Evolutionary conservation across 2,329 filamentous ascomycete genomes (phyloP).

Genomic region (Didymosphaeria variabile): DNA sequence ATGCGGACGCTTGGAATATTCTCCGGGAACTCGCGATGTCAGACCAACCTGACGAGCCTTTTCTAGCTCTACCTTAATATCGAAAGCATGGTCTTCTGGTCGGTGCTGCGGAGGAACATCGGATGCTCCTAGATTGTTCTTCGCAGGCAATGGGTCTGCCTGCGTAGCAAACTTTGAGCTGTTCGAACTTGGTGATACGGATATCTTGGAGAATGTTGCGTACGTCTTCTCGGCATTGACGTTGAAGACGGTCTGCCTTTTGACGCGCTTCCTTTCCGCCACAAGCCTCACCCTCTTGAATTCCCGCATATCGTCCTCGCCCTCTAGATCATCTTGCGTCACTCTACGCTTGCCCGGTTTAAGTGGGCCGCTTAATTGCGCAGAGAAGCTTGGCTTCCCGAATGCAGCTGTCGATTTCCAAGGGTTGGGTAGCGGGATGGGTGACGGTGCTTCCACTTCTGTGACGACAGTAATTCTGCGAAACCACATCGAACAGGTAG

Average conservation of each 20-base stretch:
- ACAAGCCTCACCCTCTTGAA: conserved; percentile 16
- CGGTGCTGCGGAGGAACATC: too few relatives aligned
- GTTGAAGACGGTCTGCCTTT: background rate
- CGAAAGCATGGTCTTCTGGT: too few relatives aligned
- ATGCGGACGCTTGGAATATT: too few relatives aligned
- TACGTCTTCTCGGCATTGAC: background rate
- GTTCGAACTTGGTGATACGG: background rate
- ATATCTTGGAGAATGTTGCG: background rate
- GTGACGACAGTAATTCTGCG: conserved; percentile 16
- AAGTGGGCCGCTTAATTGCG: conserved; percentile 11
- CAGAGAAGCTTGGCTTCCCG: conserved; percentile 13
- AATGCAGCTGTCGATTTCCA: conserved; percentile 16
- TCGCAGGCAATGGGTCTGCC: too few relatives aligned
- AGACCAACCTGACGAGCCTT: too few relatives aligned
- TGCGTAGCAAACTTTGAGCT: too few relatives aligned
- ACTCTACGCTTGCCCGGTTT: conserved; percentile 13
- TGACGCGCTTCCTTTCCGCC: background rate
- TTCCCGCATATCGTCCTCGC: conserved; percentile 17
- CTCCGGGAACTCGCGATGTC: too few relatives aligned
- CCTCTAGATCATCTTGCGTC: conserved; percentile 14
- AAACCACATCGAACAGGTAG: conserved; percentile 19
- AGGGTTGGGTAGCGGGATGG: conserved; percentile 6
- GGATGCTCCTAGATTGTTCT: too few relatives aligned
- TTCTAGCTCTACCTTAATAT: too few relatives aligned
- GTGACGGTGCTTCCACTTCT: conserved; percentile 15